Percentiles rank a stretch among this genome's conserved stretches.
These are phyloP conservation scores for Dioszegia hungarica DNA, from an alignment of 768 basidiomycete genomes.

Conservation along the genomic window DNA sequence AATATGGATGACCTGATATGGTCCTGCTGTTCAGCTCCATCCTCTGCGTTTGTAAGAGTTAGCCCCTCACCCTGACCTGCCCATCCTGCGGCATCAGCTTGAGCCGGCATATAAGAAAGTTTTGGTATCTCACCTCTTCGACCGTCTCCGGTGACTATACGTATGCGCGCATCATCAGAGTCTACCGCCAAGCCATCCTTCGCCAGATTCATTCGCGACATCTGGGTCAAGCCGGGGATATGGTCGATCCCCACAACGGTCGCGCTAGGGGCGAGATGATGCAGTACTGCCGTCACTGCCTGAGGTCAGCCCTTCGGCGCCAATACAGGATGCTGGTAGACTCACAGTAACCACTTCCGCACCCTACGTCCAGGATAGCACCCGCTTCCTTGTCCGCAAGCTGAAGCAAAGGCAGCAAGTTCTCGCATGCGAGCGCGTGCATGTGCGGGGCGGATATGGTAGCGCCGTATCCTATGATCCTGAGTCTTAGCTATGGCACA, in stretches of 20 bases:
- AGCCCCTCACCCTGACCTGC: neutral
- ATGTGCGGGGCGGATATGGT: slow-evolving; percentile 98
- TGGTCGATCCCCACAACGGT: slow-evolving; percentile 85
- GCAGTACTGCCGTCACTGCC: slow-evolving; percentile 61
- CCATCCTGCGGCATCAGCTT: neutral
- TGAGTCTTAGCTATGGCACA: slow-evolving; percentile 32
- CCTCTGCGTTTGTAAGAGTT: too few relatives aligned
- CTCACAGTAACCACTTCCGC: slow-evolving; percentile 70
- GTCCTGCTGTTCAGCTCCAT: slow-evolving; percentile 50
- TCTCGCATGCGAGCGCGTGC: slow-evolving; percentile 83
- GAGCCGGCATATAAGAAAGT: neutral
- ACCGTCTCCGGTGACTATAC: slow-evolving; percentile 72
- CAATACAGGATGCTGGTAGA: neutral
- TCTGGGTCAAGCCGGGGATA: slow-evolving; percentile 70
- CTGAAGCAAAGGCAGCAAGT: slow-evolving; percentile 64
- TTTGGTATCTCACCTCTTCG: slow-evolving; percentile 58
- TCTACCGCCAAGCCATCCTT: slow-evolving; percentile 59
- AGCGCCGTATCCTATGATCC: slow-evolving; percentile 72
- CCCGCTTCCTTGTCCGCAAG: slow-evolving; percentile 54
- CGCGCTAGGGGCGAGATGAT: slow-evolving; percentile 59
- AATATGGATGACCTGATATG: slow-evolving; percentile 84
- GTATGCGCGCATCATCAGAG: slow-evolving; percentile 55
- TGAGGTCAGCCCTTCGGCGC: too few relatives aligned
- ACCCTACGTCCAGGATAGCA: slow-evolving; percentile 81
- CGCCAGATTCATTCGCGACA: slow-evolving; percentile 58